These are phyloP conservation scores for Hanseniaspora pseudoguilliermondii DNA, from an alignment of 805 yeast species.

Conservation along the genomic window DNA sequence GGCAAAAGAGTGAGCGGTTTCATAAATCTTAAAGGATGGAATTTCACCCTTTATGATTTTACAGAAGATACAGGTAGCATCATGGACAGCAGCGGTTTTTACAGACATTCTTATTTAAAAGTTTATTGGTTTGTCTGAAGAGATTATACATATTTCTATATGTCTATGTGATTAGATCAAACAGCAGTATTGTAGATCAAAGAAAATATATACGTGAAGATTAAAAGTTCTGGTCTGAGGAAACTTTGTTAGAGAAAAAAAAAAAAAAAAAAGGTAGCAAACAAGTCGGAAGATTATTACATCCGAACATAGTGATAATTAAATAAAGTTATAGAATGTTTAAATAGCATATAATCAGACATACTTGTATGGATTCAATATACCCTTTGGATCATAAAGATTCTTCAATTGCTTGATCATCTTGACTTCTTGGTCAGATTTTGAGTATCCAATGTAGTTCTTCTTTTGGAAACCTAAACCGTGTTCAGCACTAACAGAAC, in stretches of 20 bases:
- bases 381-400: constrained; percentile 82
- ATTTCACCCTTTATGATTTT: constrained; percentile 91
- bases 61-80: constrained; percentile 77
- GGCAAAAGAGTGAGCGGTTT: constrained; percentile 68
- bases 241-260: neutral
- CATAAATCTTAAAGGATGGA: constrained; percentile 82
- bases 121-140: neutral
- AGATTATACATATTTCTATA: no score
- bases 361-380: constrained; percentile 90
- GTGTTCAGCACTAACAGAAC: constrained; percentile 94
- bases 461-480: constrained; percentile 96
- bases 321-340: neutral
- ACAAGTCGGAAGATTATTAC: no score
- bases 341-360: constrained; percentile 27
- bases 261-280: neutral
- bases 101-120: constrained; percentile 15
- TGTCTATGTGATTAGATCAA: neutral
- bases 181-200: neutral
- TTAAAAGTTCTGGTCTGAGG: no score
- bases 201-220: no score
- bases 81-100: constrained; percentile 20
- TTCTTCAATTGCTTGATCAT: constrained; percentile 67
- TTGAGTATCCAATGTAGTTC: constrained; percentile 75
- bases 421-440: constrained; percentile 53
- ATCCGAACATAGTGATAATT: no score